Base-by-base conservation (phyloP, 257 asterid species). In the Striga asiatica region DNA sequence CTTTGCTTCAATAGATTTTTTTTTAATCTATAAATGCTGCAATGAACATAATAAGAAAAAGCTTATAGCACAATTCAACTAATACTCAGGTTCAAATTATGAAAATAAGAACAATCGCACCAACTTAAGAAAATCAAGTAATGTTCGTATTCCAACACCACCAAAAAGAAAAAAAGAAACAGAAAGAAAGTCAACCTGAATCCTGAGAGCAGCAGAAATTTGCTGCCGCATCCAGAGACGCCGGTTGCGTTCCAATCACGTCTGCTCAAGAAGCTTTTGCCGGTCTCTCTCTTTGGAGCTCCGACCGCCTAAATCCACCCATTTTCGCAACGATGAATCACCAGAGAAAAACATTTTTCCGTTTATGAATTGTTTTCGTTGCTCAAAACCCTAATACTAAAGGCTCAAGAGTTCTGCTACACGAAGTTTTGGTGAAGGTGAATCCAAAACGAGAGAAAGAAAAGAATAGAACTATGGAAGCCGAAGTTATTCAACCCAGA, bases 221-320 rank as follows among this genome's bases (percentile, higher is more conserved):
- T 82, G 95, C 75, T 81, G 88, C 19, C 96, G 95, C 61, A 73
- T 13, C 79, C 72, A 71, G 22, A 73, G 71, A 11, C 98, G 88
- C 20, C 74, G 86, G 62, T 83, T 89, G 47, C 98, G 75, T 64
- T 89, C 96, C 73, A 83, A 71, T 62, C 94, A 80, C 63, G 95
- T 79, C 70, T 89, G 89, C 59, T 89, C 96, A 1, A 89, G 75
- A 63, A 86, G 94, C 78, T 86, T 89, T 76, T 89, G 82, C 18
- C 88, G 76, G 85, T 89, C 98, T 50, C 94, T 77, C 75, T 89
- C 94, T 67, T 83, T 89, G 63, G 98, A 83, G 71, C 98, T 89
- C 67, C 98, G 93, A 34, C 98, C 98, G 27, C 98, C 95, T 55
- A 89, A 89, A 86, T 89, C 94, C 61, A 89, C 98, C 57, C 98